Base-by-base conservation (phyloP, 208 protist genomes). In the Trypanosoma scelopori region DNA sequence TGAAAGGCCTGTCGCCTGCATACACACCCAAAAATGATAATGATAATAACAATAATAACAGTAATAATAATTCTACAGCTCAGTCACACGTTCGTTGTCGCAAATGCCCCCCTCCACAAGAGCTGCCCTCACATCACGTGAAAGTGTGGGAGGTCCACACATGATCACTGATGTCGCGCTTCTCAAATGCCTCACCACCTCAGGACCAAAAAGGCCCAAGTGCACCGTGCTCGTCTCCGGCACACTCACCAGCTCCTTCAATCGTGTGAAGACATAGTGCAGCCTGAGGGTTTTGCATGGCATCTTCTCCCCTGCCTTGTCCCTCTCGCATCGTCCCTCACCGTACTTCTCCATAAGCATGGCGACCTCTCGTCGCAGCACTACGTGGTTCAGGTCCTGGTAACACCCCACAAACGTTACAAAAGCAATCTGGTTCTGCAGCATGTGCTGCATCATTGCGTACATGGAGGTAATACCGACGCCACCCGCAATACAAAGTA, bases 401-500 rank as follows among this genome's bases (percentile, higher is more conserved):
- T 82, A 71, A 20, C 78, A 81, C 48, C 49, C 74, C 30, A 90
- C 61, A 3, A 93, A 69, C 9, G 81, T 90, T 28, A 87, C 84
- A 39, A 76, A 72, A 4, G 75, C 67, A 3, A 68, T 39, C 42
- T 83, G 69, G 12, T 62, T 61, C 52, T 58, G 37, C 5, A 89
- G 80, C 23, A 88, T 49, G 46, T 82, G 53, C 27, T 23, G 35
- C 1, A 76, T 71, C 51, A 91, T 87, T 52, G 82, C 42, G 77
- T 85, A 93, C 18, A 93, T 47, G 3, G 84, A 82, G 22, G 76
- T 60, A 6, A 86, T 35, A 45, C 87, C 87, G 12, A 81, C 87
- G 48, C 87, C 87, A 43, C 82, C 87, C 12, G 76, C 82, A 41
- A 91, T 28, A 20, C 91, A 76, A 56, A 91, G 42, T 5, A 94